Evolutionary conservation across 345 rosid genomes (phyloP).

Genomic region (Moricandia arvensis): DNA sequence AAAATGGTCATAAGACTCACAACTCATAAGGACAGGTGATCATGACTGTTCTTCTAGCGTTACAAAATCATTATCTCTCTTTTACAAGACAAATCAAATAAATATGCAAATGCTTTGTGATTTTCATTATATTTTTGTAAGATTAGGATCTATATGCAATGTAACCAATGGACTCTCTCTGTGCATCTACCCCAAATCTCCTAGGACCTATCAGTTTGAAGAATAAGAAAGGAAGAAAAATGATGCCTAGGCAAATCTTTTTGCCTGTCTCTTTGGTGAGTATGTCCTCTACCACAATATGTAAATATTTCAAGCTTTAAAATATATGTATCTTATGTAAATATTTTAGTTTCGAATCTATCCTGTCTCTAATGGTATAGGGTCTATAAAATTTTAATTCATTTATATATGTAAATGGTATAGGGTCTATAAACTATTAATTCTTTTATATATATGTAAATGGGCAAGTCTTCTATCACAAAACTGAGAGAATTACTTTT

Average conservation of each 20-base stretch:
- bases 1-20: background rate
- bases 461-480: too few relatives aligned
- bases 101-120: background rate
- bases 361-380: constrained; percentile 32
- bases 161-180: constrained; percentile 10
- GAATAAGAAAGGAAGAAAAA: constrained; percentile 26
- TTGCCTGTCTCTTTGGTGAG: constrained; percentile 34
- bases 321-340: constrained; percentile 2
- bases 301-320: constrained; percentile 28
- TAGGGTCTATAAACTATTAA: too few relatives aligned
- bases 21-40: background rate
- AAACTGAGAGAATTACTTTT: constrained; percentile 32
- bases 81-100: background rate
- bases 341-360: constrained; percentile 7
- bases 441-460: too few relatives aligned
- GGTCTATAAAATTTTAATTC: constrained; percentile 23
- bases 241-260: constrained; percentile 36
- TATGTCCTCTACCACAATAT: constrained; percentile 20
- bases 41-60: background rate
- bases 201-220: constrained; percentile 19
- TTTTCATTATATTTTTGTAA: background rate
- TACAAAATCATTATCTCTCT: background rate
- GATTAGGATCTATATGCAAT: constrained; percentile 27
- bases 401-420: too few relatives aligned
- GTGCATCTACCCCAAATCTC: constrained; percentile 20